Evolutionary conservation across 306 rosid genomes (phyloP).

Genomic region (Sindora glabra): DNA sequence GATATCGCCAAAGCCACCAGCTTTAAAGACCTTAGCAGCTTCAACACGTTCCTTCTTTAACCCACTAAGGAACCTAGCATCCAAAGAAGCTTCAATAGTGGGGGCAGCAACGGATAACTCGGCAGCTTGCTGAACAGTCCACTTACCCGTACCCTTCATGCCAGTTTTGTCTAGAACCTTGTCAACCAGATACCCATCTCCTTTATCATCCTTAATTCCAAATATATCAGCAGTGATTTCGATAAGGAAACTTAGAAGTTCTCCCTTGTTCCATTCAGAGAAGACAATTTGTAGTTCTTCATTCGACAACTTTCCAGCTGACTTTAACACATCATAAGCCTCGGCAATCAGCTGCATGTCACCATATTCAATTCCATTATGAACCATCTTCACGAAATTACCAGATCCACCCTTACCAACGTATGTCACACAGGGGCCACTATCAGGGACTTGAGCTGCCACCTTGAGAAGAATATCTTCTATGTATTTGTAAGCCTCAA

Average conservation of each 20-base stretch:
- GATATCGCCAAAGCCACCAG: slow-evolving; percentile 58
- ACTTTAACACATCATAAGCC: slow-evolving; percentile 85
- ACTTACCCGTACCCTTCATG: slow-evolving; percentile 94
- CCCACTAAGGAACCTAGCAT: slow-evolving; percentile 91
- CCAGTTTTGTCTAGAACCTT: slow-evolving; percentile 94
- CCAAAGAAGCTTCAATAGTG: slow-evolving; percentile 85
- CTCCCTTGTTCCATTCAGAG: slow-evolving; percentile 89
- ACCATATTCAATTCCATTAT: slow-evolving; percentile 88
- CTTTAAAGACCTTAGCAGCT: slow-evolving; percentile 68
- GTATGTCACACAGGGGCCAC: slow-evolving; percentile 89
- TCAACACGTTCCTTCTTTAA: slow-evolving; percentile 82
- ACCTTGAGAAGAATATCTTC: slow-evolving; percentile 91
- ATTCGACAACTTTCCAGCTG: slow-evolving; percentile 85
- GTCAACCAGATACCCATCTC: slow-evolving; percentile 81
- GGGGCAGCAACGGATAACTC: slow-evolving; percentile 91
- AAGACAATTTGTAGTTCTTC: slow-evolving; percentile 64
- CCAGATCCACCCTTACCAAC: slow-evolving; percentile 92
- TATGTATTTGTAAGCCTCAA: slow-evolving; percentile 75
- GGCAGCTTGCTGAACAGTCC: slow-evolving; percentile 98
- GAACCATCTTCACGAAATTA: slow-evolving; percentile 88
- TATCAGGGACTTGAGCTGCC: slow-evolving; percentile 88
- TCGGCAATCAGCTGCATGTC: slow-evolving; percentile 97
- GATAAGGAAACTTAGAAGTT: slow-evolving; percentile 79
- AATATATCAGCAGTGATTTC: slow-evolving; percentile 91
- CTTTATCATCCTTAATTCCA: slow-evolving; percentile 82